Percentiles rank a stretch among this genome's conserved stretches.
Conservation (phyloP, 1,284 basidiomycete genomes). For the Fomitopsis palustris region DNA sequence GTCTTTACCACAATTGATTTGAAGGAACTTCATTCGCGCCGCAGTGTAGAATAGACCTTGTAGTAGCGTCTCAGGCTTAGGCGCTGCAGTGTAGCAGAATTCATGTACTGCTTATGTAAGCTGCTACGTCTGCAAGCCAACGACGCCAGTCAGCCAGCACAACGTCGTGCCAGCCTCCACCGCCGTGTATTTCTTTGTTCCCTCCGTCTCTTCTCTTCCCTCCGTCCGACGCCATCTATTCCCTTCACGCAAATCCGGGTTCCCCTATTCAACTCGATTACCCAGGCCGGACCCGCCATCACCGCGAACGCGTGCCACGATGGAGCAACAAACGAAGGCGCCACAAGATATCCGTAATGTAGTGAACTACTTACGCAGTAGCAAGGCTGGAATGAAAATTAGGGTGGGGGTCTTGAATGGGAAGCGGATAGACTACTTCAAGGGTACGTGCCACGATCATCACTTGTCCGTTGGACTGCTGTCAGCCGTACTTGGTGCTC, state of each 20-base stretch:
- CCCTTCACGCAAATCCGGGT: neutral
- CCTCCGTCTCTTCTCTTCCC: neutral
- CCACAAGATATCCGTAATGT: constrained; percentile 76
- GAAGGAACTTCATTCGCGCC: too few species aligned
- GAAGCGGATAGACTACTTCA: constrained; percentile 97
- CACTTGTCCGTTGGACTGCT: neutral
- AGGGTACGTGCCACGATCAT: constrained; percentile 55
- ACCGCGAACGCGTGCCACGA: constrained; percentile 19
- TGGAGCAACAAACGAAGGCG: constrained; percentile 75
- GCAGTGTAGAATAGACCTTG: too few species aligned
- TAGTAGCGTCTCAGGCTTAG: too few species aligned
- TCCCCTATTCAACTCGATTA: too few species aligned
- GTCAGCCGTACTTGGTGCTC: neutral
- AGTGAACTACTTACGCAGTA: constrained; percentile 82
- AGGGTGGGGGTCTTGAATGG: constrained; percentile 90
- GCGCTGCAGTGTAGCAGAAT: too few species aligned
- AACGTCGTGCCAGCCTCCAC: constrained; percentile 2
- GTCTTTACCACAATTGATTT: too few species aligned
- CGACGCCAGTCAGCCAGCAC: constrained; percentile 1
- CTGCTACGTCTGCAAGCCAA: neutral
- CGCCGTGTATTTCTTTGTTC: neutral
- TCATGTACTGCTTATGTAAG: too few species aligned
- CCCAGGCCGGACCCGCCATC: neutral
- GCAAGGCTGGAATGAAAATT: constrained; percentile 85
- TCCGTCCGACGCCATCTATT: neutral